Evolutionary conservation across 2,329 filamentous ascomycete genomes (phyloP).

Genomic region (Fusarium lyarnte): DNA sequence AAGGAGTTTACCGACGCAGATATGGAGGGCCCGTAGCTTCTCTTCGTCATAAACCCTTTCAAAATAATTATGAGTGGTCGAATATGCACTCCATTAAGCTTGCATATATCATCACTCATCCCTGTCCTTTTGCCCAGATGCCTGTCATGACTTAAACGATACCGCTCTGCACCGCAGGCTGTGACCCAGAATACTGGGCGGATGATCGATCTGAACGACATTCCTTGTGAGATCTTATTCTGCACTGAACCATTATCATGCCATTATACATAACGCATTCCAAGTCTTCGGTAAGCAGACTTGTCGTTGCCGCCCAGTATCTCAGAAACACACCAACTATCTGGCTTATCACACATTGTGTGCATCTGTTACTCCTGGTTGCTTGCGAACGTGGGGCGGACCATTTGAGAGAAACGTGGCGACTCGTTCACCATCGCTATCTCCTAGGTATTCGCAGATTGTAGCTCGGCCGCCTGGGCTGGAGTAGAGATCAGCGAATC

Average conservation of each 20-base stretch:
- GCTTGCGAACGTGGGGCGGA: constrained; percentile 7
- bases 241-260: constrained; percentile 2
- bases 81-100: constrained; percentile 25
- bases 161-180: neutral
- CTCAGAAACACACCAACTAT: neutral
- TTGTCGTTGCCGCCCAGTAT: constrained; percentile 7
- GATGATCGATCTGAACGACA: constrained; percentile 16
- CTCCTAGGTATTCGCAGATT: constrained; percentile 45
- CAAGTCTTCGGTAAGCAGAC: neutral
- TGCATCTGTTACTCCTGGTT: neutral
- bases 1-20: neutral
- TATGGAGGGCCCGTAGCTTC: neutral
- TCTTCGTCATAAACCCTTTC: constrained; percentile 5
- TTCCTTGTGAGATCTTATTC: constrained; percentile 1
- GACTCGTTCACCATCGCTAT: constrained; percentile 43
- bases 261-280: neutral
- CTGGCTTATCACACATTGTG: neutral
- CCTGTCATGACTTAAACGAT: neutral
- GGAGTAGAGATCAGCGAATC: constrained; percentile 40
- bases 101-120: constrained; percentile 13
- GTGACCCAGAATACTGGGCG: constrained; percentile 16
- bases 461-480: constrained; percentile 25
- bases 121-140: neutral
- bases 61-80: constrained; percentile 11
- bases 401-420: constrained; percentile 45